A percentile compares a stretch with the other conserved stretches of the same genome.
Conservation (phyloP, 257 asterid species). For the Handroanthus guayacan region DNA sequence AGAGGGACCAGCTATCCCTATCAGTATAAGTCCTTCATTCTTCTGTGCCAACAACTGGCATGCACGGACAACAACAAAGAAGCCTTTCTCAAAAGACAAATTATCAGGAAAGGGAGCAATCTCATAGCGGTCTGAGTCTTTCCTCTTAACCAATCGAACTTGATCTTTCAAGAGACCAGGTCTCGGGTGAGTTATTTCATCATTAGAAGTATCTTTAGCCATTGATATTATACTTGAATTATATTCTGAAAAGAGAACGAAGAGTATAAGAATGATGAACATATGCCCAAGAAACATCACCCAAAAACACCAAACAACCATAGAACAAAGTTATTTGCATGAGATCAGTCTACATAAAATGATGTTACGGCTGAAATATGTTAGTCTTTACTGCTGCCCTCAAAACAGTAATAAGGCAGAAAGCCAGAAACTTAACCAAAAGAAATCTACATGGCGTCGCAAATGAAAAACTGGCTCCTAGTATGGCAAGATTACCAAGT, state of each 20-base stretch:
- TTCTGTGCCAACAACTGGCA: slow-evolving; percentile 88
- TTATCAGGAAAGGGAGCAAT: slow-evolving; percentile 69
- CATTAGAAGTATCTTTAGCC: slow-evolving; percentile 56
- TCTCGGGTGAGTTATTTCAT: slow-evolving; percentile 59
- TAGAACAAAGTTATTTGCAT: background rate
- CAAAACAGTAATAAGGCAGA: background rate
- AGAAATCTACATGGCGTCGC: background rate
- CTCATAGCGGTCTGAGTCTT: slow-evolving; percentile 79
- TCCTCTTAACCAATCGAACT: slow-evolving; percentile 81
- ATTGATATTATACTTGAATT: slow-evolving; percentile 40
- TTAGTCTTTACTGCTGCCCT: background rate
- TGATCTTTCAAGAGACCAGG: slow-evolving; percentile 92
- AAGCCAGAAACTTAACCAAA: background rate
- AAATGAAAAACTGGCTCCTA: background rate
- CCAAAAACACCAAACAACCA: background rate
- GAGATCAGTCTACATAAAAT: slow-evolving; percentile 1
- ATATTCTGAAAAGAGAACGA: slow-evolving; percentile 44
- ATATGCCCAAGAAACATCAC: slow-evolving; percentile 7
- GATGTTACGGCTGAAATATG: slow-evolving; percentile 20
- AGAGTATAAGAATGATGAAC: background rate
- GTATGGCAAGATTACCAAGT: background rate
- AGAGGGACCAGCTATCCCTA: slow-evolving; percentile 97
- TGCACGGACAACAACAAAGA: slow-evolving; percentile 88
- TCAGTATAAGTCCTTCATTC: slow-evolving; percentile 80
- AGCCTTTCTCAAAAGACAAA: slow-evolving; percentile 96